Conservation (phyloP, 345 rosid genomes). For the Rhodamnia argentea region DNA sequence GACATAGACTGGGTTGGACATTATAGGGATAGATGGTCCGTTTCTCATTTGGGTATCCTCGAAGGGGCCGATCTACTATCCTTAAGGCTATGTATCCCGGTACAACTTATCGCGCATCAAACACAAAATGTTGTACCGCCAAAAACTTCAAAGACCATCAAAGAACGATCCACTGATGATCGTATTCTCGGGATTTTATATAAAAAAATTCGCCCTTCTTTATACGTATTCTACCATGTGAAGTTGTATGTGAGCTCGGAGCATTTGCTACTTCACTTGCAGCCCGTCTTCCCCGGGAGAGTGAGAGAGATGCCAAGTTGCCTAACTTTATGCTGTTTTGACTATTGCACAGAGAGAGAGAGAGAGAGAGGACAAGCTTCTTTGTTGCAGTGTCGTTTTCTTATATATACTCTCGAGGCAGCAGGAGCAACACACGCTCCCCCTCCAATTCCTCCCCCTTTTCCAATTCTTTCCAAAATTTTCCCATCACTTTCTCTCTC, state of each 20-base stretch:
- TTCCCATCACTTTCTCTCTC: neutral
- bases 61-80: neutral
- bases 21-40: neutral
- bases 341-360: neutral
- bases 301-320: neutral
- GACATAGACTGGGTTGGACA: neutral
- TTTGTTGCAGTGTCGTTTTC: constrained; percentile 32
- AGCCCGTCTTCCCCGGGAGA: constrained; percentile 7
- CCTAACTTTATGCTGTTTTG: constrained; percentile 6
- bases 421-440: neutral
- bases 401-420: constrained; percentile 41
- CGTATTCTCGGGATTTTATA: neutral
- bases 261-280: neutral
- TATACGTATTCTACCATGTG: neutral
- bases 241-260: neutral
- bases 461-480: neutral
- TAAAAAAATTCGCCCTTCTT: neutral
- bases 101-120: neutral
- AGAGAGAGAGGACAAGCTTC: neutral
- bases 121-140: neutral
- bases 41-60: neutral
- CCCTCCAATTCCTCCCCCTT: neutral
- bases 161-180: neutral
- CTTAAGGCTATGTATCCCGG: neutral
- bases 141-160: neutral